These are phyloP conservation scores for Venustampulla echinocandica DNA, from an alignment of 495 filamentous ascomycete species.

Conservation along the genomic window DNA sequence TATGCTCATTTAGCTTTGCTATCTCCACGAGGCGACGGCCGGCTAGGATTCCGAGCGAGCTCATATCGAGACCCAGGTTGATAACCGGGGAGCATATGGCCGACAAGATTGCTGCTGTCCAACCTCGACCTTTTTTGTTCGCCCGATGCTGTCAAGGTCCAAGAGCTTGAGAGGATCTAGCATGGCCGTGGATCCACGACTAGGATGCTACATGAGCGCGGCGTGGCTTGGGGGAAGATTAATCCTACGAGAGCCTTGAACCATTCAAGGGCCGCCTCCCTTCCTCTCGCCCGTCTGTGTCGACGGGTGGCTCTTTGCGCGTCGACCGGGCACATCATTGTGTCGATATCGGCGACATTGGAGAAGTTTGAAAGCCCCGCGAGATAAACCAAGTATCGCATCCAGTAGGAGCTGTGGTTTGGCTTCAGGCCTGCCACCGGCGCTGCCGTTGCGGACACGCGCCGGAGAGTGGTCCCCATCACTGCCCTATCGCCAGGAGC, in stretches of 20 bases:
- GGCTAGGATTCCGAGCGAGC: too few species aligned
- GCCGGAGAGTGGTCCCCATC: too few species aligned
- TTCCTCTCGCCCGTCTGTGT: background rate
- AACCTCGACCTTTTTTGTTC: background rate
- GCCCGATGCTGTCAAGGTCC: background rate
- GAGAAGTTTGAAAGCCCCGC: too few species aligned
- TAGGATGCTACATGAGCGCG: background rate
- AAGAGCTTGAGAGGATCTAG: background rate
- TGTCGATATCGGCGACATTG: background rate
- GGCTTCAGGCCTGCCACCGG: too few species aligned
- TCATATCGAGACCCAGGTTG: background rate
- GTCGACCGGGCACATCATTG: background rate
- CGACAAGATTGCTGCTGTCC: background rate
- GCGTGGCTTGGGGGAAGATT: too few species aligned
- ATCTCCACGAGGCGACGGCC: too few species aligned
- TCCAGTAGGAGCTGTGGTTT: too few species aligned
- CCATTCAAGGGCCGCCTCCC: background rate
- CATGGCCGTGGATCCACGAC: background rate
- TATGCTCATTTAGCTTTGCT: too few species aligned
- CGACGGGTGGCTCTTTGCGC: background rate
- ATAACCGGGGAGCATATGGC: constrained; percentile 1
- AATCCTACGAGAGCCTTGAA: too few species aligned
- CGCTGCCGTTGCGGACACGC: too few species aligned
- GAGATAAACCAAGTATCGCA: too few species aligned
- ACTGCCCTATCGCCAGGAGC: too few species aligned